Base-by-base conservation (phyloP, 768 basidiomycete genomes). In the Rubroboletus satanas region DNA sequence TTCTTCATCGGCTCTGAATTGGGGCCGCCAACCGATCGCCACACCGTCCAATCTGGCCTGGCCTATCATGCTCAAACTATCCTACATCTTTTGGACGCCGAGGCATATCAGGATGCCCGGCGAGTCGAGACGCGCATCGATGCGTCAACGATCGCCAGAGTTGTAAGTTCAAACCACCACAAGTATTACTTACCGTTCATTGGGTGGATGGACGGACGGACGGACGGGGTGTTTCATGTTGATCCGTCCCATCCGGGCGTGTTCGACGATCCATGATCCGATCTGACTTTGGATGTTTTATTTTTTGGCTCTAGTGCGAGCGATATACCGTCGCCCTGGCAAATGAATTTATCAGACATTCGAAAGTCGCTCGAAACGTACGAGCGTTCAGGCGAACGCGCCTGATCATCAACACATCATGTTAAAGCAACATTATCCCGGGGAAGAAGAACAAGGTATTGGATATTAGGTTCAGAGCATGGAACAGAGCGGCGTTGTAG, bases 11-110 rank as follows among this genome's bases (percentile, higher is more conserved):
- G 23, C 32, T 26, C 32, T 18, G 18, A n/a, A 12, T 18, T 15
- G 7, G 31, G 32, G n/a, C 6, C 32, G 23, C 11, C 17, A 11
- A 7, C 29, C 14, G 2, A 14, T 10, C 21, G 26, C 21, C 23
- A 38, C 37, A 31, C 4, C 31, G 7, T 3, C 8, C 36, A 53
- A 36, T 23, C 49, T 61, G 45, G 45, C 49, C 31, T 38, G 44
- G 15, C 31, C 11, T 14, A 31, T 3, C 50, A 68, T 68, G 66
- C 73, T 81, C 73, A 77, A 75, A 56, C 56, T 82, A 17, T 80
- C 81, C 38, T 74, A 82, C 65, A 73, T 83, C 59, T 70, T 82
- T 66, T 74, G 80, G 63, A 79, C 80, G 23, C 81, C 82, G 41
- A 73, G 72, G 57, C 75, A 74, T 52, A 75, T 83, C 51, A 79